Evolutionary conservation across 768 basidiomycete species (phyloP).

Genomic region (Asterophora lycoperdoides): DNA sequence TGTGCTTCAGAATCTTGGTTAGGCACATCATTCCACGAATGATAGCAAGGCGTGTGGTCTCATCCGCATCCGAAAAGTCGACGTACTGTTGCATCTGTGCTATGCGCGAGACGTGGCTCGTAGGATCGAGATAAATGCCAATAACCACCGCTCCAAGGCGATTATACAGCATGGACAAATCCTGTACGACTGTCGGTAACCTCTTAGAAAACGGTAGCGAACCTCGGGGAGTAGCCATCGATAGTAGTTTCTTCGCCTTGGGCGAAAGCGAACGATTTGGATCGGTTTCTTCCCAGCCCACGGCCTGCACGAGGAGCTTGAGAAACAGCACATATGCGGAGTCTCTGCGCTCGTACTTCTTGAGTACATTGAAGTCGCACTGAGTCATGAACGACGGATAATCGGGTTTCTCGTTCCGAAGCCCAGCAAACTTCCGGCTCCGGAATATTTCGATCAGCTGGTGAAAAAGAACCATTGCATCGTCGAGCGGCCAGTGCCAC

Average conservation of each 20-base stretch:
- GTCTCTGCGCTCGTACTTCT: conserved; percentile 49
- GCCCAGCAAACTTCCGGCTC: conserved; percentile 69
- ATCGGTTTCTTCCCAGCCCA: conserved; percentile 25
- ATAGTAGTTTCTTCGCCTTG: conserved; percentile 63
- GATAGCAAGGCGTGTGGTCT: conserved; percentile 59
- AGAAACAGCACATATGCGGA: conserved; percentile 77
- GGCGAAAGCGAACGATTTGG: conserved; percentile 31
- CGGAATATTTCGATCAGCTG: conserved; percentile 70
- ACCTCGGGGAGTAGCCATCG: conserved; percentile 68
- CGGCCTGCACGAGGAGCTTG: conserved; percentile 72
- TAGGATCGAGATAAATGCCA: conserved; percentile 59
- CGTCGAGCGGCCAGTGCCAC: conserved; percentile 75
- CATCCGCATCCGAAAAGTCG: conserved; percentile 60
- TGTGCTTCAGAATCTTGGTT: conserved; percentile 54
- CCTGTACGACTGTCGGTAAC: conserved; percentile 43
- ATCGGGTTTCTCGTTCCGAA: conserved; percentile 55
- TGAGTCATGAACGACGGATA: conserved; percentile 69
- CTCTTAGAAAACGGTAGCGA: conserved; percentile 59
- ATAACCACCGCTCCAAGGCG: conserved; percentile 71
- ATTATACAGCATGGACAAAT: conserved; percentile 78
- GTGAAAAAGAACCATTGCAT: conserved; percentile 54
- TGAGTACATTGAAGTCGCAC: conserved; percentile 50
- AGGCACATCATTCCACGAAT: conserved; percentile 75
- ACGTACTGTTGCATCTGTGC: conserved; percentile 65
- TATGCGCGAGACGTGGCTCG: conserved; percentile 49